phyloP scores from a whole-genome alignment of 495 filamentous ascomycete species.

The Schizothecium vesticola region DNA sequence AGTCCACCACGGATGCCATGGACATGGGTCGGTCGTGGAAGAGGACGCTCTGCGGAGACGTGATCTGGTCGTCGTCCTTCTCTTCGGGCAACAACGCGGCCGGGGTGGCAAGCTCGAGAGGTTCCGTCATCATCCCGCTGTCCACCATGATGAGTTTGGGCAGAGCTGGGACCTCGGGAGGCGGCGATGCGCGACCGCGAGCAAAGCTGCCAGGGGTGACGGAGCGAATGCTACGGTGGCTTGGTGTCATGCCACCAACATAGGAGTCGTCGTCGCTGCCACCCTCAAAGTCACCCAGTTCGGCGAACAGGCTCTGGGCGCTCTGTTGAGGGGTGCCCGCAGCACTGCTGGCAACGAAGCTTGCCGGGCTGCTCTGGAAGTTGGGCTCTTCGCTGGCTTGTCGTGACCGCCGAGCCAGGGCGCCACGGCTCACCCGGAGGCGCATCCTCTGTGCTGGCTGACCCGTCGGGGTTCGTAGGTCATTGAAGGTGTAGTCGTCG shows the following conservation, averaged over 20 bases:
- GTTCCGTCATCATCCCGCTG: constrained; percentile 83
- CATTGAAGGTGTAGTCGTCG: constrained; percentile 47
- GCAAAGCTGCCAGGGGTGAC: constrained; percentile 34
- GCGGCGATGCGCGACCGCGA: constrained; percentile 40
- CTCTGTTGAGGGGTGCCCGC: constrained; percentile 47
- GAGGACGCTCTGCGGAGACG: constrained; percentile 18
- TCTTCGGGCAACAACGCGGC: neutral
- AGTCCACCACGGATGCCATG: constrained; percentile 33
- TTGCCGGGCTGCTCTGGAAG: constrained; percentile 48
- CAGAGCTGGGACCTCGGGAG: constrained; percentile 50
- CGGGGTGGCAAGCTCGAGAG: constrained; percentile 33
- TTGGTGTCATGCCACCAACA: constrained; percentile 34
- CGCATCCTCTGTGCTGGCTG: constrained; percentile 63
- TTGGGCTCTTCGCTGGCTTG: constrained; percentile 58
- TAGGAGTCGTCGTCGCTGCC: constrained; percentile 58
- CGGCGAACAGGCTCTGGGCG: constrained; percentile 82
- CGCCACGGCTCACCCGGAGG: constrained; percentile 60
- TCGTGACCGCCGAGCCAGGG: constrained; percentile 54
- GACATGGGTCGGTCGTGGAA: constrained; percentile 31
- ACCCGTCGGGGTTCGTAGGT: constrained; percentile 54
- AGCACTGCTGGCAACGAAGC: constrained; percentile 46
- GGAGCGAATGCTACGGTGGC: constrained; percentile 42
- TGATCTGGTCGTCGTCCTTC: neutral
- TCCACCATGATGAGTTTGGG: constrained; percentile 63
- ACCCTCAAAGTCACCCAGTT: constrained; percentile 67